phyloP scores from a whole-genome alignment of 75 land plant genomes.

The Azolla pinnata region DNA sequence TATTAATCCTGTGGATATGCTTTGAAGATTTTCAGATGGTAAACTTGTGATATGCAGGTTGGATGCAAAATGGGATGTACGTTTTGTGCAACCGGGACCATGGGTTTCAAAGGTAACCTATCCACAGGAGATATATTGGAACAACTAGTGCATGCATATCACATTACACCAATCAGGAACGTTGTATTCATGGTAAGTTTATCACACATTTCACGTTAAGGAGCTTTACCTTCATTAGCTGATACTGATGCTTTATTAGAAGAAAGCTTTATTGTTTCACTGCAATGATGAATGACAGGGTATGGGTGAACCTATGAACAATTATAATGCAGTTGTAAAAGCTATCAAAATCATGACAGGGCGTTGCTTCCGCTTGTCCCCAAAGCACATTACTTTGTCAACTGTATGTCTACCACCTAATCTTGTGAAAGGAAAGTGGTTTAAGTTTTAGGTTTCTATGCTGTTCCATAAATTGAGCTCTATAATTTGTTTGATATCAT shows the following conservation, averaged over 20 bases:
- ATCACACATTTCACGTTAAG: not conserved
- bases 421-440: too few relatives aligned
- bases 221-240: not conserved
- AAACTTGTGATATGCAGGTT: slow-evolving; percentile 35
- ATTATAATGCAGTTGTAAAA: slow-evolving; percentile 76
- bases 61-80: slow-evolving; percentile 99
- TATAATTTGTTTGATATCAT: too few relatives aligned
- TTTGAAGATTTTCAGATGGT: not conserved
- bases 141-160: slow-evolving; percentile 87
- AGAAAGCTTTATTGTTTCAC: too few relatives aligned
- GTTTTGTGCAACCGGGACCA: slow-evolving; percentile 93
- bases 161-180: slow-evolving; percentile 61
- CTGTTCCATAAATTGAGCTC: too few relatives aligned
- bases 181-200: slow-evolving; percentile 87
- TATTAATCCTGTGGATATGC: not conserved
- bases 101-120: slow-evolving; percentile 88
- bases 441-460: too few relatives aligned
- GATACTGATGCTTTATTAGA: too few relatives aligned
- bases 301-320: slow-evolving; percentile 99
- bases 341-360: slow-evolving; percentile 68
- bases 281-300: too few relatives aligned
- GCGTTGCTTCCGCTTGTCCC: slow-evolving; percentile 72
- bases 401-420: slow-evolving; percentile 46
- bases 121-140: slow-evolving; percentile 94
- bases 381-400: slow-evolving; percentile 82